phyloP scores from a whole-genome alignment of 1,284 basidiomycete genomes.

The Sanghuangporus weigelae region DNA sequence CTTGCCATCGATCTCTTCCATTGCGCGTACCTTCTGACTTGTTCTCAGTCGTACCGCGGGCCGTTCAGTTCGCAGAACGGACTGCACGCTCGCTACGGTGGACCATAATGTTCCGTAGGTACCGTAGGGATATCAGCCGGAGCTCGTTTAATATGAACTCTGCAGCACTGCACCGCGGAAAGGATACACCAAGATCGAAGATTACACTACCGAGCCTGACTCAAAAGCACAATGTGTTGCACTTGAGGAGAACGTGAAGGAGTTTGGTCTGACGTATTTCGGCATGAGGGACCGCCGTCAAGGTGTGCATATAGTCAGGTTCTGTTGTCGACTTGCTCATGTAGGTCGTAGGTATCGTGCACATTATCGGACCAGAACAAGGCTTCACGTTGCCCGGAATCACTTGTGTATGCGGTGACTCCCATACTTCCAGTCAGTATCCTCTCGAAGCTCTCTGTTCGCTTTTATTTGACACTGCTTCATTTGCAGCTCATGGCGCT shows the following conservation, averaged over 20 bases:
- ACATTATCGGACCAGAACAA: constrained; percentile 95
- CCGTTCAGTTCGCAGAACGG: constrained; percentile 81
- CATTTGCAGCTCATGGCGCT: constrained; percentile 79
- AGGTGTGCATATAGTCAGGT: constrained; percentile 40
- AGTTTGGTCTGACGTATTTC: constrained; percentile 93
- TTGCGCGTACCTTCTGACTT: neutral
- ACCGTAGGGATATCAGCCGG: neutral
- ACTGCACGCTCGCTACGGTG: constrained; percentile 92
- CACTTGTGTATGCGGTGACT: constrained; percentile 95
- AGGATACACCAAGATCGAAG: constrained; percentile 68
- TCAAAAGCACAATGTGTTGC: constrained; percentile 89
- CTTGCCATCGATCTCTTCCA: neutral
- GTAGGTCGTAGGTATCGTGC: constrained; percentile 72
- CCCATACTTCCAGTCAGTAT: constrained; percentile 77
- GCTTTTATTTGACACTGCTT: too few relatives aligned
- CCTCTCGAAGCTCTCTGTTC: neutral
- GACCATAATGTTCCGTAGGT: constrained; percentile 96
- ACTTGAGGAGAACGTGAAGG: constrained; percentile 92
- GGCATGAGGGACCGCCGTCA: constrained; percentile 89
- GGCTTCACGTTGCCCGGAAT: constrained; percentile 95
- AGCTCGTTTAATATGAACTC: neutral
- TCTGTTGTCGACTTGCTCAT: neutral
- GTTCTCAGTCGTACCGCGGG: constrained; percentile 66
- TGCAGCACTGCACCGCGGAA: constrained; percentile 83
- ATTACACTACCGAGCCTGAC: constrained; percentile 86